A percentile compares a stretch with the other conserved stretches of the same genome.
Evolutionary conservation across 306 rosid species (phyloP).

Genomic region (Hippophae tibetana): DNA sequence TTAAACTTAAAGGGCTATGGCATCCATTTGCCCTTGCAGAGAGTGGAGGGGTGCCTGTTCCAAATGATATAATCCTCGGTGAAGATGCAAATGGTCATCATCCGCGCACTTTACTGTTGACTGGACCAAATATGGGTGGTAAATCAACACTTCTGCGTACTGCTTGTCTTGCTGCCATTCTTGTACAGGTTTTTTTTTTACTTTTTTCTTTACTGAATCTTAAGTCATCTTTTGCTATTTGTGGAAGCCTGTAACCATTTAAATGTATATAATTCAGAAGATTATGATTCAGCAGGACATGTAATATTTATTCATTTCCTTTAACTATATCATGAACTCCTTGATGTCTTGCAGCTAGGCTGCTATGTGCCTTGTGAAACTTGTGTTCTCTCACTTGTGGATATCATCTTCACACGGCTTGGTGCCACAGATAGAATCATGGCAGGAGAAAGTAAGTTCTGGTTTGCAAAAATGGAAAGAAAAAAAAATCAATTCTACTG

Average conservation of each 20-base stretch:
- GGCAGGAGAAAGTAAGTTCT: conserved; percentile 92
- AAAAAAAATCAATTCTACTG: neutral
- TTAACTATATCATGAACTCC: conserved; percentile 4
- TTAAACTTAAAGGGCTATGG: conserved; percentile 71
- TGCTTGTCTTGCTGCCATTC: conserved; percentile 82
- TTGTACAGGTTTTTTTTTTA: conserved; percentile 68
- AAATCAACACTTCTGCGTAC: conserved; percentile 93
- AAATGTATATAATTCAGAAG: neutral
- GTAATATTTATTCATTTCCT: conserved; percentile 3
- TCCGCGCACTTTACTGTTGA: conserved; percentile 68
- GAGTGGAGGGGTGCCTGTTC: conserved; percentile 64
- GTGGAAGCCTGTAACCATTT: neutral
- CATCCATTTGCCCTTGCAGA: conserved; percentile 87
- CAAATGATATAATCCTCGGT: conserved; percentile 83
- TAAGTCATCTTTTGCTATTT: neutral
- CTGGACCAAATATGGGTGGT: conserved; percentile 99
- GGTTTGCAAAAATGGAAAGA: neutral
- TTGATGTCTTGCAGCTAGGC: conserved; percentile 66
- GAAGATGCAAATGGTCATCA: conserved; percentile 37
- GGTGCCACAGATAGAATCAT: conserved; percentile 97
- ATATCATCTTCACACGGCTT: conserved; percentile 84
- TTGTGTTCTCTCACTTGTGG: conserved; percentile 71
- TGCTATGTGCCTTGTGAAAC: conserved; percentile 81
- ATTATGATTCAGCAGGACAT: conserved; percentile 7
- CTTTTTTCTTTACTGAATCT: neutral